Base-by-base conservation (phyloP, 805 yeast genomes). In the Candida boleticola region DNA sequence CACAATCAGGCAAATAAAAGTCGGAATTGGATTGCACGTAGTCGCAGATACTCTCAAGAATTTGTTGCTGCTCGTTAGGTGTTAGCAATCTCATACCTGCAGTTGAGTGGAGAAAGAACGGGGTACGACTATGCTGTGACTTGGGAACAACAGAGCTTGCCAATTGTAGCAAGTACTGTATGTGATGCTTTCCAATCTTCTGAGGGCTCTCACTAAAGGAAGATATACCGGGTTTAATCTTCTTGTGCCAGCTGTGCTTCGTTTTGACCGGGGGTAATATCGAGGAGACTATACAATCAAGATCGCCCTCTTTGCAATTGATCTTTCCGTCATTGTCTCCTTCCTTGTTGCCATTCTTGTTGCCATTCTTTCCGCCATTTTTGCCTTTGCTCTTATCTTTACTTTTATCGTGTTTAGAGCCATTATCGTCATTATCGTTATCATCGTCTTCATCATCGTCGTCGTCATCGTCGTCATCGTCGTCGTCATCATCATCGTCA, bases 71-170 rank as follows among this genome's bases (percentile, higher is more conserved):
- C 27, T 76, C 76, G 10, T 68, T 63, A 1, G 82, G 84, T 17
- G 71, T 72, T 32, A 83, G 60, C 11, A 78, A 56, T 34, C 88
- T 60, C 80, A 82, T 74, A 0, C 87, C 87, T 0, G 85, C 89
- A 0, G 89, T 83, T 0, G 86, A 80, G 57, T 83, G 87, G 5
- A 83, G 55, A 49, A 80, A 82, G 0, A 83, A 68, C 0, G 90
- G 90, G 0, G 90, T 83, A 37, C 88, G 54, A 7, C 52, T 52
- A 39, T 77, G 81, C 54, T 82, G 86, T 14, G 78, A 75, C 40
- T 66, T 63, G 13, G 90, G 90, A 1, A 83, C 74, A 5, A 79
- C 64, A 7, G 69, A 58, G 38, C 71, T 60, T 5, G 82, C 77
- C 21, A 71, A 61, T 2, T 69, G 58, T 30, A 83, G 60, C n/a